Percentiles rank a stretch among this genome's conserved stretches.
These are phyloP conservation scores for Pseudoscleropodium purum DNA, from an alignment of 225 moss, liverwort and hornwort species.

Conservation along the genomic window DNA sequence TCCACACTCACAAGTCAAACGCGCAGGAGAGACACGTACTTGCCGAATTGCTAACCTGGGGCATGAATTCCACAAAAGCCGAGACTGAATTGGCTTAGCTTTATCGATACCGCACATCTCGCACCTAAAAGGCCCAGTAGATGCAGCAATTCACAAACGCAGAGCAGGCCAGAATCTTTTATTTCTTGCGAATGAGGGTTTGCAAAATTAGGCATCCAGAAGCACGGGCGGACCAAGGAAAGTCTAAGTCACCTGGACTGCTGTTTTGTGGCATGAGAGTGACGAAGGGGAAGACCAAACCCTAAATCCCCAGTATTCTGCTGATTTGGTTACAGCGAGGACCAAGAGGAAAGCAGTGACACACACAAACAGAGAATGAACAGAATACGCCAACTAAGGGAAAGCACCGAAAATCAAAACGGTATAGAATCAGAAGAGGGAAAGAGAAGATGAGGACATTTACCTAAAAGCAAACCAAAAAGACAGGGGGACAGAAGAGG, in stretches of 20 bases:
- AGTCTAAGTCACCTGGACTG: background rate
- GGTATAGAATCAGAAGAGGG: background rate
- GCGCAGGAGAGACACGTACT: background rate
- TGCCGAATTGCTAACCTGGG: conserved; percentile 8
- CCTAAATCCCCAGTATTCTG: background rate
- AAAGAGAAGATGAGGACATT: background rate
- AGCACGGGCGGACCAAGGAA: background rate
- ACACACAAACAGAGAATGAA: background rate
- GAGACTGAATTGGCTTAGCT: background rate
- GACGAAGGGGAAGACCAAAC: background rate
- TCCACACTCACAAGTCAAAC: too few species aligned
- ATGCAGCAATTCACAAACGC: conserved; percentile 7
- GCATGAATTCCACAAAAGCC: background rate
- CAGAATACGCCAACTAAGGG: background rate
- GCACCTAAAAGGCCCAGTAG: background rate
- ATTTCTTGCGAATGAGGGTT: background rate
- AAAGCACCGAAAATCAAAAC: background rate
- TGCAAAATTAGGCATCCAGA: background rate
- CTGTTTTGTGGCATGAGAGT: background rate
- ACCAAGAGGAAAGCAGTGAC: background rate
- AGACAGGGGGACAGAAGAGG: background rate
- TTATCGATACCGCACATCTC: background rate
- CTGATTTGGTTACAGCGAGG: background rate
- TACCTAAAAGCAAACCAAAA: background rate
- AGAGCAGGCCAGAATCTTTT: background rate